Base-by-base conservation (phyloP, 108 stramenopile species). In the Fragilaria crotonensis region DNA sequence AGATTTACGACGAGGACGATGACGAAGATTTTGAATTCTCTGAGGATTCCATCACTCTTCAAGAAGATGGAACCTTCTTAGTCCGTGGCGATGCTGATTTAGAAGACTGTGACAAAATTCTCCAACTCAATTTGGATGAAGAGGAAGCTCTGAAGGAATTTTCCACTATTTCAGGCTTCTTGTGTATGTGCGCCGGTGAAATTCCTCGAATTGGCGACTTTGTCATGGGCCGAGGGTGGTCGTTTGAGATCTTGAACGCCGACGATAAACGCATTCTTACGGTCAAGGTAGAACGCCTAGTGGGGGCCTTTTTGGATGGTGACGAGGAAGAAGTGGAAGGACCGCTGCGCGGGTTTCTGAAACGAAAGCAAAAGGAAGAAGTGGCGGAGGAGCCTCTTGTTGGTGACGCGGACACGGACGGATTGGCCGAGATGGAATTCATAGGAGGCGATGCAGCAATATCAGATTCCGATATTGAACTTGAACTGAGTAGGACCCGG, bases 31-130 rank as follows among this genome's bases (percentile, higher is more conserved):
- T 74, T 53, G 82, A 80, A 52, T 84, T 89, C 59, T 88, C 84
- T 14, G 91, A 93, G 48, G 84, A 93, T 75, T 84, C 88, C 14
- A 96, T 95, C 52, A 80, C 79, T 1, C 60, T 84, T 30, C 89
- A 91, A 56, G 93, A 90, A 45, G 92, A 93, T 52, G 90, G 90
- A 51, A 77, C 77, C 20, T 95, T 90, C 70, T 56, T 85, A 18
- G 86, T 97, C 60, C 89, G 87, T n/a, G 95, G 94, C 45, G 89
- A 91, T 71, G 95, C 95, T 21, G 92, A 94, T 54, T 74, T 97
- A 26, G 91, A 94, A 57, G 95, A 97, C 56, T 89, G 92, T 25
- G 83, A 89, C 71, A 81, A 83, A n/a, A 82, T 89, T 47, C 78
- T 97, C 36, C 72, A 65, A 47, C 67, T 95, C 27, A 75, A 77